Percentiles rank a stretch among this genome's conserved stretches.
Evolutionary conservation across 2,329 filamentous ascomycete genomes (phyloP).

Genomic region (Sordariomycetes sp.): DNA sequence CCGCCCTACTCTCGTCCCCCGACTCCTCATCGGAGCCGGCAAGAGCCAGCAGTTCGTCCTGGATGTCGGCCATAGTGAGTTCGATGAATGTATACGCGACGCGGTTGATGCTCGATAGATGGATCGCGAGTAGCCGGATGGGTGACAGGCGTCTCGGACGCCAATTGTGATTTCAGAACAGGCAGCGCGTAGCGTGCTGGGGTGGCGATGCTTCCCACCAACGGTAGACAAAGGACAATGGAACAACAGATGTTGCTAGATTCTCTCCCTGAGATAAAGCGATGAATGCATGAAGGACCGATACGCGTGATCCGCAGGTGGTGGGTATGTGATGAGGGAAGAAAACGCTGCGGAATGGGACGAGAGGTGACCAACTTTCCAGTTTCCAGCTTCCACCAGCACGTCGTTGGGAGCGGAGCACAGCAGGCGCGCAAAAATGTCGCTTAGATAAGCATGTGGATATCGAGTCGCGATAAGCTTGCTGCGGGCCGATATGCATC

Average conservation of each 20-base stretch:
- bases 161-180: background rate
- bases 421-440: background rate
- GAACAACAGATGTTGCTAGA: background rate
- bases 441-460: background rate
- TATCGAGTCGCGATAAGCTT: background rate
- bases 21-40: slow-evolving; percentile 57
- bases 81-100: background rate
- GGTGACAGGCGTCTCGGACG: background rate
- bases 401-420: slow-evolving; percentile 2
- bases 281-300: background rate
- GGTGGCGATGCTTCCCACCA: background rate
- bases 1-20: slow-evolving; percentile 42
- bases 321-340: background rate
- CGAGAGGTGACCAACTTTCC: background rate
- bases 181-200: background rate
- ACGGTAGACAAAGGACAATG: background rate
- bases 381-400: background rate
- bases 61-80: slow-evolving; percentile 69
- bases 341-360: background rate
- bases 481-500: background rate
- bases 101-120: background rate
- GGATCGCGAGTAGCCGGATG: background rate
- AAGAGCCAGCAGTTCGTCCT: slow-evolving; percentile 87
- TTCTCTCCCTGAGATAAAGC: background rate
- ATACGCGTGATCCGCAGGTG: background rate